phyloP scores from a whole-genome alignment of 177 flowering plant genomes.

The Vitis hybrid region DNA sequence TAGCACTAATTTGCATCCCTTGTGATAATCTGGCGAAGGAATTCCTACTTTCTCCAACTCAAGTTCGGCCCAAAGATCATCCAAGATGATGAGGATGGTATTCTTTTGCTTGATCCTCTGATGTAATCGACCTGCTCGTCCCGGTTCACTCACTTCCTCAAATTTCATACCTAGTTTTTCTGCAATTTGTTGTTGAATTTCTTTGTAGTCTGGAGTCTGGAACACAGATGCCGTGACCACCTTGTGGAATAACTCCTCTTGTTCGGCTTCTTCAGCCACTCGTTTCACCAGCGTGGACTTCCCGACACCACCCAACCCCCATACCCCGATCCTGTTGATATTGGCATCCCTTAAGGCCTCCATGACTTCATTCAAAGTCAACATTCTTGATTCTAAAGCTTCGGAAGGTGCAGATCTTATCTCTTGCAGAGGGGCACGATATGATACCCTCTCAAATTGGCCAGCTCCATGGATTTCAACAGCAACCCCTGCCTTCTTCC shows the following conservation, averaged over 20 bases:
- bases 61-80: conserved; percentile 7
- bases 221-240: neutral
- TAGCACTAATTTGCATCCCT: conserved; percentile 11
- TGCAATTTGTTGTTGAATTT: neutral
- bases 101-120: neutral
- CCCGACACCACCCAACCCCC: conserved; percentile 10
- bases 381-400: neutral
- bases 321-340: conserved; percentile 3
- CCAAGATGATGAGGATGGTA: conserved; percentile 4
- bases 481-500: neutral
- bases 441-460: neutral
- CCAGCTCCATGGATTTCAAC: neutral
- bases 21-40: neutral
- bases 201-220: neutral
- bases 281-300: conserved; percentile 1
- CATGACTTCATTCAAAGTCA: no score
- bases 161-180: neutral
- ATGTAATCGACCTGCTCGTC: neutral
- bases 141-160: neutral
- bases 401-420: no score
- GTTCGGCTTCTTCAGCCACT: neutral
- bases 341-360: no score
- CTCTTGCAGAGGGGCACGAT: neutral
- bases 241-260: neutral
- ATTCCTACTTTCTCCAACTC: conserved; percentile 23